Percentiles rank a stretch among this genome's conserved stretches.
These are phyloP conservation scores for Corrigiola litoralis DNA, from an alignment of 179 eudicot species.

Conservation along the genomic window DNA sequence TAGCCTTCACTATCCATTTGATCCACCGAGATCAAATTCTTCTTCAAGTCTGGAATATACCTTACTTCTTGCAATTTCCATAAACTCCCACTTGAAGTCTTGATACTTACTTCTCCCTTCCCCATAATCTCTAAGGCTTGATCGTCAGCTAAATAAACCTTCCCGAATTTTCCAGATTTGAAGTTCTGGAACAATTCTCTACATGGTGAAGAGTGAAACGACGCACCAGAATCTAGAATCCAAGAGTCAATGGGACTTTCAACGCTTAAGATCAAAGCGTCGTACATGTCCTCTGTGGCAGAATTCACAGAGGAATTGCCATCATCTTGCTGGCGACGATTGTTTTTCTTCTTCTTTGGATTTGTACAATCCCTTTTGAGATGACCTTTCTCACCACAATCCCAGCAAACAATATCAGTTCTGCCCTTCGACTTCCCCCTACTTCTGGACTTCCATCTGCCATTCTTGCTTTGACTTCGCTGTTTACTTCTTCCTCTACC, in stretches of 20 bases:
- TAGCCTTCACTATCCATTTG: too few relatives aligned
- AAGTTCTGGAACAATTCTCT: not conserved
- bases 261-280: not conserved
- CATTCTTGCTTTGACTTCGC: too few relatives aligned
- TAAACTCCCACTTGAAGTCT: not conserved
- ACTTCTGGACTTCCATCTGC: not conserved
- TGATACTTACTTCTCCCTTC: not conserved
- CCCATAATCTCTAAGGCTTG: not conserved
- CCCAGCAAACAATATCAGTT: not conserved
- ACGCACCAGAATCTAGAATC: conserved; percentile 14
- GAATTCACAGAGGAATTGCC: too few relatives aligned
- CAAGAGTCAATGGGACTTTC: not conserved
- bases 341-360: not conserved
- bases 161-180: not conserved
- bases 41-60: too few relatives aligned
- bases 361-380: not conserved
- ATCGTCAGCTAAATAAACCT: not conserved
- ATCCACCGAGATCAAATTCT: too few relatives aligned
- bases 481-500: not conserved
- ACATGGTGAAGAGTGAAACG: conserved; percentile 6
- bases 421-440: not conserved
- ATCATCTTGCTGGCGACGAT: not conserved
- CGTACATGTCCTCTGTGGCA: too few relatives aligned
- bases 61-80: too few relatives aligned
- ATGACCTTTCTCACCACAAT: not conserved